Base-by-base conservation (phyloP, 371 early-diverging fungal genomes). In the Aphelidium insulamus region DNA sequence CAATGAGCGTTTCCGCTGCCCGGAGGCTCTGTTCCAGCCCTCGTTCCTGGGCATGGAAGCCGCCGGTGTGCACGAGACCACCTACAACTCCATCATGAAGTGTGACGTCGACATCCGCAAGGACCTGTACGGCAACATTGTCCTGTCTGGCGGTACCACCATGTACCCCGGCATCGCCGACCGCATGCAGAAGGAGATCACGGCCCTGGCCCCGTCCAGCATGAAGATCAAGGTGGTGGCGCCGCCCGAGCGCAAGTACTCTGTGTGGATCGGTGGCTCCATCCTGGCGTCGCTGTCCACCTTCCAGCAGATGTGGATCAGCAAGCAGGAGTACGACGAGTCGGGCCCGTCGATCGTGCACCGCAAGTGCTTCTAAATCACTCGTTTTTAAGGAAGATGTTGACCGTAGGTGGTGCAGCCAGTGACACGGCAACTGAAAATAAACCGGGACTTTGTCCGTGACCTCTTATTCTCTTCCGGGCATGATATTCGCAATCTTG, bases 221-320 rank as follows among this genome's bases (percentile, higher is more conserved):
- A 95, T 94, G 83, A 90, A 90, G 77, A 82, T 98, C 70, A 88
- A 92, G 81, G 92, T 99, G 52, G 90, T 98, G 45, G 92, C 98
- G 44, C 98, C 98, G 33, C 97, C 98, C 36, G 98, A 99, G 66
- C 81, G 98, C 57, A 99, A 99, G 69, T 98, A 98, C 85, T 90
- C 94, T 49, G 98, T 97, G 59, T 99, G 99, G 98, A 98, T 99
- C 57, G 99, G 99, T 72, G 99, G 99, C 44, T 97, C 98, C 43
- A 98, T 99, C 46, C 68, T 99, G 43, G 97, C 99, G 36, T 95
- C 97, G 36, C 78, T 97, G 41, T 87, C 91, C 38, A 91, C 94
- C 47, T 95, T 95, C 91, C 94, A 91, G 59, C 75, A 78, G 54
- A 82, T 88, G 87, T 94, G 92, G 92, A 78, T 88, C 60, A 77